A percentile compares a stretch with the other conserved stretches of the same genome.
Evolutionary conservation across 495 filamentous ascomycete genomes (phyloP).

Genomic region (Glonium stellatum): DNA sequence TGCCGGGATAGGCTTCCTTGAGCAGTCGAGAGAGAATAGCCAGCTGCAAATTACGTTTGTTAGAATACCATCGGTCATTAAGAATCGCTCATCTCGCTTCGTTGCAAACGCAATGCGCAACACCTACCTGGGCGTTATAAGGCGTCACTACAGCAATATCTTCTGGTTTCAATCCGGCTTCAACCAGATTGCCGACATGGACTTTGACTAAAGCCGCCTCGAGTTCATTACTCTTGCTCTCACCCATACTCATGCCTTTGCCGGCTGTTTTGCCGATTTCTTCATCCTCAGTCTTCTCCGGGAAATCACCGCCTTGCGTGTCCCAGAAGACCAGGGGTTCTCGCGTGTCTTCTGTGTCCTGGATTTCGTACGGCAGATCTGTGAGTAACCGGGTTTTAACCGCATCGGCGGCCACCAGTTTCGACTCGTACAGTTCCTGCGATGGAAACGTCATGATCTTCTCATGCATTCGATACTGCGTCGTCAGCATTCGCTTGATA

Average conservation of each 20-base stretch:
- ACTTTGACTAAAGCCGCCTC: slow-evolving; percentile 73
- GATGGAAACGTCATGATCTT: slow-evolving; percentile 93
- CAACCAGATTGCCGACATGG: slow-evolving; percentile 69
- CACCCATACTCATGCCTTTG: slow-evolving; percentile 52
- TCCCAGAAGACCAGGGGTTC: slow-evolving; percentile 92
- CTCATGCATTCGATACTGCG: slow-evolving; percentile 97
- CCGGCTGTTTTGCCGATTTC: slow-evolving; percentile 45
- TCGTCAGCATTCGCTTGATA: slow-evolving; percentile 94
- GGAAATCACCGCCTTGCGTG: slow-evolving; percentile 89
- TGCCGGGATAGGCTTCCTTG: slow-evolving; percentile 69
- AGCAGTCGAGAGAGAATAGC: slow-evolving; percentile 65
- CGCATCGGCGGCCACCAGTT: slow-evolving; percentile 67
- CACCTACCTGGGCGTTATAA: slow-evolving; percentile 80
- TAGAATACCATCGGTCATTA: slow-evolving; percentile 1
- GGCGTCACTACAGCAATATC: slow-evolving; percentile 93
- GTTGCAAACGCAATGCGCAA: neutral
- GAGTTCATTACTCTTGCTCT: slow-evolving; percentile 90
- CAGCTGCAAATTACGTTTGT: slow-evolving; percentile 43
- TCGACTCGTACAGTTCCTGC: slow-evolving; percentile 73
- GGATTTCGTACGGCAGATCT: slow-evolving; percentile 70
- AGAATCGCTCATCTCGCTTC: slow-evolving; percentile 5
- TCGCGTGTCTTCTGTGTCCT: slow-evolving; percentile 77
- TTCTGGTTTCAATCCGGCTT: slow-evolving; percentile 66
- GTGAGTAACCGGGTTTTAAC: slow-evolving; percentile 70
- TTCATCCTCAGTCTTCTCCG: slow-evolving; percentile 52